Conservation (phyloP, 2,329 filamentous ascomycete species). For the Aspergillus clavatus region DNA sequence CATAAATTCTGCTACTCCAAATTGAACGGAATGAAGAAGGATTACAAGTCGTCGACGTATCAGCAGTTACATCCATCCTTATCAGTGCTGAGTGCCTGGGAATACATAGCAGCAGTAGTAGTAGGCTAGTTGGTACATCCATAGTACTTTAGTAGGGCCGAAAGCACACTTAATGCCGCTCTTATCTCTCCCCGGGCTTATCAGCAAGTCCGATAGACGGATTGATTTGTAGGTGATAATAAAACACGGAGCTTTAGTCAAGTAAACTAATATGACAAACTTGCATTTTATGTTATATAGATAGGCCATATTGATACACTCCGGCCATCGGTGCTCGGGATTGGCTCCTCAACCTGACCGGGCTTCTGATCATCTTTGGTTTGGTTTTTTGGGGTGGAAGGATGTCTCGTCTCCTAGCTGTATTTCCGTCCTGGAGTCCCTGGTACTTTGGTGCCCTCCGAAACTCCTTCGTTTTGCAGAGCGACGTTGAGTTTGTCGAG, state of each 20-base stretch:
- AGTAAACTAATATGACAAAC: background rate
- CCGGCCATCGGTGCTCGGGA: background rate
- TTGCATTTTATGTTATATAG: background rate
- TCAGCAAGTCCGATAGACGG: background rate
- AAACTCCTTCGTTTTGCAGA: slow-evolving; percentile 28
- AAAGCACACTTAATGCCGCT: no score
- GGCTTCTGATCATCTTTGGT: background rate
- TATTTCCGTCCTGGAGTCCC: slow-evolving; percentile 37
- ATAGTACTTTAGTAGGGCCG: no score
- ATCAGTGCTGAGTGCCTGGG: no score
- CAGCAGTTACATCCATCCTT: slow-evolving; percentile 3
- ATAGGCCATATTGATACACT: no score
- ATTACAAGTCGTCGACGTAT: background rate
- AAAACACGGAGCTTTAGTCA: background rate
- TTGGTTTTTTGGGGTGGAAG: background rate
- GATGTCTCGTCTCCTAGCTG: slow-evolving; percentile 14
- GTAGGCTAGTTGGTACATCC: no score
- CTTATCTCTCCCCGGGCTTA: no score
- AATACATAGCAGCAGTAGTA: no score
- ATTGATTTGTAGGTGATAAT: background rate
- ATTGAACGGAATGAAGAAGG: background rate
- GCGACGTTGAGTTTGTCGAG: slow-evolving; percentile 61
- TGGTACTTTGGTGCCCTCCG: slow-evolving; percentile 10
- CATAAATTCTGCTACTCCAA: background rate
- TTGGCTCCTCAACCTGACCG: background rate